These are phyloP conservation scores for Trifolium dubium DNA, from an alignment of 306 rosid genomes.

Conservation along the genomic window DNA sequence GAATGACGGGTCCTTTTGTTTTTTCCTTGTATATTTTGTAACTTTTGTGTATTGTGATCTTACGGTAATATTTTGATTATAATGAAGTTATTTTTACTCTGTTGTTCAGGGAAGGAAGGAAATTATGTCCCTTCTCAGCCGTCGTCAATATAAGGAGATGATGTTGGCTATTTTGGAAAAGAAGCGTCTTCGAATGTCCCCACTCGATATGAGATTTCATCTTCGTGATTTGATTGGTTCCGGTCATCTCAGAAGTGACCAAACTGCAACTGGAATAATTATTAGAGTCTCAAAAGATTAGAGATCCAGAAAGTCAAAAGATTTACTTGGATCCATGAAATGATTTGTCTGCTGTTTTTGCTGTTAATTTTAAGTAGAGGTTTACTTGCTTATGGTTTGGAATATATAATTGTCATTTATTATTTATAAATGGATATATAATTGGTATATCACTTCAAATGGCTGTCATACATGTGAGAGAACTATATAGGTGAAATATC, in stretches of 20 bases:
- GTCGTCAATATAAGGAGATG: slow-evolving; percentile 79
- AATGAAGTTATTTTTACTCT: slow-evolving; percentile 29
- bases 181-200: slow-evolving; percentile 77
- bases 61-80: slow-evolving; percentile 6
- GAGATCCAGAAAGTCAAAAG: slow-evolving; percentile 35
- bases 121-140: slow-evolving; percentile 75
- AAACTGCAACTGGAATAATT: slow-evolving; percentile 72
- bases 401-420: slow-evolving; percentile 25
- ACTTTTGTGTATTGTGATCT: background rate
- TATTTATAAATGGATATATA: slow-evolving; percentile 27
- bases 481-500: slow-evolving; percentile 20
- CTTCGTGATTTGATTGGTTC: slow-evolving; percentile 93
- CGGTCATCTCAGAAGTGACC: slow-evolving; percentile 69
- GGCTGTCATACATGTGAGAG: slow-evolving; percentile 23
- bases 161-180: slow-evolving; percentile 75
- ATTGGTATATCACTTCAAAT: slow-evolving; percentile 30
- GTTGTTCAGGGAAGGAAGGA: slow-evolving; percentile 90
- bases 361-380: slow-evolving; percentile 35
- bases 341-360: slow-evolving; percentile 26
- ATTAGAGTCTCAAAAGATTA: slow-evolving; percentile 77
- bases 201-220: slow-evolving; percentile 84
- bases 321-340: slow-evolving; percentile 22
- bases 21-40: background rate
- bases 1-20: slow-evolving; percentile 6
- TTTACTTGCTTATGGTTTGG: slow-evolving; percentile 38